Conservation (phyloP, 2,329 filamentous ascomycete genomes). For the Cladosporium sp. region DNA sequence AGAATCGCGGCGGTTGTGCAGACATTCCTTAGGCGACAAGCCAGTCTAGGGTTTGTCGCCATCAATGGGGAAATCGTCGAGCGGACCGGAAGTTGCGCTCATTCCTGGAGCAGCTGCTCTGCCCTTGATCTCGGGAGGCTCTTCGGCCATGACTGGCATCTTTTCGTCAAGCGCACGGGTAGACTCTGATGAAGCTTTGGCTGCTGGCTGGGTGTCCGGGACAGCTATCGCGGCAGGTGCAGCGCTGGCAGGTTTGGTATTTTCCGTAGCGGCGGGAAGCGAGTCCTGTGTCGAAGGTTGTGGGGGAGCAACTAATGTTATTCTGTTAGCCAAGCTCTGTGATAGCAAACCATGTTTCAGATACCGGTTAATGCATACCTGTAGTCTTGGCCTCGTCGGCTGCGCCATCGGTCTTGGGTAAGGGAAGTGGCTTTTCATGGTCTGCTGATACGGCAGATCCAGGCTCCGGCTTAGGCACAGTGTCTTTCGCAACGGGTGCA, state of each 20-base stretch:
- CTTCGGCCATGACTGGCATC: conserved; percentile 21
- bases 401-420: conserved; percentile 11
- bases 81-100: conserved; percentile 29
- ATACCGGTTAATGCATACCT: neutral
- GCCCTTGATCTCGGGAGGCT: conserved; percentile 18
- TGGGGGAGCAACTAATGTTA: neutral
- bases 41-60: conserved; percentile 2
- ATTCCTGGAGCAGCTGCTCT: conserved; percentile 24
- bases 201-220: conserved; percentile 11
- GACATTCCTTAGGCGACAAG: neutral
- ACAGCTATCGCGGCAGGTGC: neutral
- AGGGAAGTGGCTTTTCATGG: conserved; percentile 5
- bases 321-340: neutral
- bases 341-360: neutral
- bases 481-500: neutral
- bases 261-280: neutral
- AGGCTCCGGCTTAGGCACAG: neutral
- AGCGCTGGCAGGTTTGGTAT: neutral
- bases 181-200: conserved; percentile 14
- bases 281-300: neutral
- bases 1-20: neutral
- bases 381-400: conserved; percentile 10
- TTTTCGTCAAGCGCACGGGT: conserved; percentile 21
- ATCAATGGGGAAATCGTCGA: conserved; percentile 25
- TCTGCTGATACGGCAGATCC: conserved; percentile 9